These are phyloP conservation scores for Cyclocybe aegerita DNA, from an alignment of 768 basidiomycete genomes.

Conservation along the genomic window DNA sequence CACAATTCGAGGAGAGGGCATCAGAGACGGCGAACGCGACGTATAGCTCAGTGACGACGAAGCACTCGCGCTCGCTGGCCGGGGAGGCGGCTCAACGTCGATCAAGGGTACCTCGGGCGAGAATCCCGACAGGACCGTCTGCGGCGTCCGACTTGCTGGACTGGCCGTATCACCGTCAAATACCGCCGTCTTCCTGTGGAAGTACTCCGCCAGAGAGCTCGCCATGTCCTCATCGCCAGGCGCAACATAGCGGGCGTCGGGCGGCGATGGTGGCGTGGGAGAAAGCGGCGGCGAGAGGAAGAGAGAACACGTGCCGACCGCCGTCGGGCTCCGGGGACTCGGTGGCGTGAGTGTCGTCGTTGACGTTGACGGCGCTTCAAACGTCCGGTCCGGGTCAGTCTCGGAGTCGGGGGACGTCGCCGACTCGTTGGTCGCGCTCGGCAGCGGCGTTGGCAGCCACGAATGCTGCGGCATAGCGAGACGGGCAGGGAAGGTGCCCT, in stretches of 20 bases:
- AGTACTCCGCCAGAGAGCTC: slow-evolving; percentile 17
- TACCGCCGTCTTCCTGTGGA: slow-evolving; percentile 14
- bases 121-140: not conserved
- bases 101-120: not conserved
- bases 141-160: not conserved
- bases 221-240: not conserved
- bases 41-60: slow-evolving; percentile 16
- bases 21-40: slow-evolving; percentile 1
- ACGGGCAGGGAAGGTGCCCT: too few relatives aligned
- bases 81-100: not conserved
- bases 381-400: not conserved
- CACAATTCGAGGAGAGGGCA: too few relatives aligned
- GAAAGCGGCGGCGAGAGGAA: not conserved
- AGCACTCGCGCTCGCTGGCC: slow-evolving; percentile 9
- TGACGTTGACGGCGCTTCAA: not conserved
- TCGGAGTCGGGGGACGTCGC: too few relatives aligned
- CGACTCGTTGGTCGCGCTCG: too few relatives aligned
- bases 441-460: too few relatives aligned
- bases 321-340: not conserved
- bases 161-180: not conserved
- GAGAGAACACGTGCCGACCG: not conserved
- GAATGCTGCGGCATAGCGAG: too few relatives aligned
- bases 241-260: not conserved
- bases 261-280: not conserved
- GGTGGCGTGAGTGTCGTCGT: not conserved